Evolutionary conservation across 495 filamentous ascomycete species (phyloP).

Genomic region (Talaromyces trachyspermus): DNA sequence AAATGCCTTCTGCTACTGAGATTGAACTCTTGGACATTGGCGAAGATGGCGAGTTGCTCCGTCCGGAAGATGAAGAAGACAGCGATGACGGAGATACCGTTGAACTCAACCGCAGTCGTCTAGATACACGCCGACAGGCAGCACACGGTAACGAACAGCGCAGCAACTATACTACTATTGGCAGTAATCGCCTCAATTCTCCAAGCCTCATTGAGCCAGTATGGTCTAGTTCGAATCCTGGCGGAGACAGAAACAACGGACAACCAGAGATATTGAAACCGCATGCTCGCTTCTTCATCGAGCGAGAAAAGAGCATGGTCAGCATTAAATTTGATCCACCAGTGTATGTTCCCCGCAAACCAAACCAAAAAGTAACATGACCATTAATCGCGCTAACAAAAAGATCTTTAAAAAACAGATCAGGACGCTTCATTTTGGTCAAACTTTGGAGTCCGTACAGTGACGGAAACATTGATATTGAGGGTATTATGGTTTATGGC

Average conservation of each 20-base stretch:
- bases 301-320: conserved; percentile 71
- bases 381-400: neutral
- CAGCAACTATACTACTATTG: conserved; percentile 12
- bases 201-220: conserved; percentile 22
- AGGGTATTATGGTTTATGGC: conserved; percentile 70
- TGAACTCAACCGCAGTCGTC: conserved; percentile 23
- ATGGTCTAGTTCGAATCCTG: neutral
- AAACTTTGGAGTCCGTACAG: conserved; percentile 74
- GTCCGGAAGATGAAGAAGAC: conserved; percentile 47
- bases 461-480: conserved; percentile 73
- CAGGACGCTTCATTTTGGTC: conserved; percentile 69
- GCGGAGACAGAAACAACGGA: conserved; percentile 24
- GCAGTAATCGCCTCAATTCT: conserved; percentile 18
- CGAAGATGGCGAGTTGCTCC: conserved; percentile 31
- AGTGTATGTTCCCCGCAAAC: conserved; percentile 52
- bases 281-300: conserved; percentile 72
- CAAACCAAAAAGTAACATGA: no score
- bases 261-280: conserved; percentile 55
- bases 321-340: conserved; percentile 85
- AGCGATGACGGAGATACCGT: conserved; percentile 28
- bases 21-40: conserved; percentile 17
- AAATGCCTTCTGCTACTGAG: conserved; percentile 16
- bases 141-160: conserved; percentile 14
- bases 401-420: conserved; percentile 25
- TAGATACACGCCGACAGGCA: conserved; percentile 20